Percentiles rank a stretch among this genome's conserved stretches.
phyloP scores from a whole-genome alignment of 192 early-diverging fungal species.

The Glomus cerebriforme region DNA sequence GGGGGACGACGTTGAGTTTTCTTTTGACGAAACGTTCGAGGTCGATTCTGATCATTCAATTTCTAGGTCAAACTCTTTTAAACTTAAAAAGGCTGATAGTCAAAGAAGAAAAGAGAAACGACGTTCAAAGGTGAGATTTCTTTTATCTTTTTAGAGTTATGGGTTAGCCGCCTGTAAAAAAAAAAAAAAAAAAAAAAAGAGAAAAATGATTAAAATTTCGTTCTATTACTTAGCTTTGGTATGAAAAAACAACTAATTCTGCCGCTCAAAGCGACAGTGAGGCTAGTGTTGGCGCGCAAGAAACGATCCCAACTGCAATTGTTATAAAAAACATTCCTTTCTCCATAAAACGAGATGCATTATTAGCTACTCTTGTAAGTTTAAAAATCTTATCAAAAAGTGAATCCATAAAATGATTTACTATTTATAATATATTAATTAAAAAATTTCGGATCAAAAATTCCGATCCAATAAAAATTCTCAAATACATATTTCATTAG shows the following conservation, averaged over 20 bases:
- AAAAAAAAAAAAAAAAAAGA: no score
- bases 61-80: conserved; percentile 33
- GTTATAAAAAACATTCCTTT: conserved; percentile 87
- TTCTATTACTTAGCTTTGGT: conserved; percentile 22
- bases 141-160: no score
- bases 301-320: conserved; percentile 71
- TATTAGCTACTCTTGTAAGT: conserved; percentile 66
- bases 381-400: not conserved
- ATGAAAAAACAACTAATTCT: conserved; percentile 25
- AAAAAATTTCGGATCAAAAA: not conserved
- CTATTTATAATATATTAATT: no score
- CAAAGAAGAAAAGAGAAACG: conserved; percentile 34
- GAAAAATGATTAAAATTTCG: not conserved
- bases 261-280: conserved; percentile 30
- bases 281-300: conserved; percentile 31
- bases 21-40: conserved; percentile 30
- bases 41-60: conserved; percentile 27
- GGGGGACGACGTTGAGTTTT: conserved; percentile 32
- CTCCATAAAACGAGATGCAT: conserved; percentile 73
- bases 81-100: conserved; percentile 31
- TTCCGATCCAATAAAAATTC: conserved; percentile 9
- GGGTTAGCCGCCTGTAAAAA: no score
- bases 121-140: conserved; percentile 26
- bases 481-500: conserved; percentile 17
- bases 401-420: not conserved